Percentiles rank a stretch among this genome's conserved stretches.
These are phyloP conservation scores for Stenocarpella maydis DNA, from an alignment of 2,329 filamentous ascomycete genomes.

Conservation along the genomic window DNA sequence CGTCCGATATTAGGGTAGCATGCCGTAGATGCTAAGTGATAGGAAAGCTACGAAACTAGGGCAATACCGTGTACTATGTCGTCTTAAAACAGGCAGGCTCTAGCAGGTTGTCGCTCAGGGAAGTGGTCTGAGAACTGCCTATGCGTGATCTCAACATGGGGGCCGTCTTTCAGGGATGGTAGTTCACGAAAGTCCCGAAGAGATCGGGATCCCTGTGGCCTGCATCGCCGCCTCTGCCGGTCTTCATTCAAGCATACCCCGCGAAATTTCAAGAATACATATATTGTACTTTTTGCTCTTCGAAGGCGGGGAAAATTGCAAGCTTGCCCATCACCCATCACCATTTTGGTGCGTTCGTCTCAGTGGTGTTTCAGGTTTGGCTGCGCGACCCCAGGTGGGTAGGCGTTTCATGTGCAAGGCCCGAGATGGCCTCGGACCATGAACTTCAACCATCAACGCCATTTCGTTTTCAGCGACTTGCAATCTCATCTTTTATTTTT, in stretches of 20 bases:
- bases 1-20: background rate
- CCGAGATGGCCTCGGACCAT: constrained; percentile 21
- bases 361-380: constrained; percentile 40
- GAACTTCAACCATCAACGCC: constrained; percentile 4
- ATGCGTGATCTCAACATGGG: background rate
- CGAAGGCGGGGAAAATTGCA: constrained; percentile 7
- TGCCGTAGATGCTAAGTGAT: background rate
- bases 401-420: constrained; percentile 18
- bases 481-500: background rate
- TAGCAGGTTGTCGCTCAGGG: background rate
- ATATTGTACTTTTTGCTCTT: background rate
- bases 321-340: background rate
- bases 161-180: background rate
- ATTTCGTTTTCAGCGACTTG: background rate
- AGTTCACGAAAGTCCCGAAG: background rate
- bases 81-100: background rate
- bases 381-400: constrained; percentile 16
- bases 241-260: constrained; percentile 6
- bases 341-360: constrained; percentile 37
- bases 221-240: background rate
- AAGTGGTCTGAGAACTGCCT: no score
- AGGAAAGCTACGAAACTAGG: background rate
- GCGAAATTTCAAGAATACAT: background rate
- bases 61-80: background rate
- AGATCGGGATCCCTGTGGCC: background rate